Base-by-base conservation (phyloP, 2,329 filamentous ascomycete species). In the Alternaria metachromatica region DNA sequence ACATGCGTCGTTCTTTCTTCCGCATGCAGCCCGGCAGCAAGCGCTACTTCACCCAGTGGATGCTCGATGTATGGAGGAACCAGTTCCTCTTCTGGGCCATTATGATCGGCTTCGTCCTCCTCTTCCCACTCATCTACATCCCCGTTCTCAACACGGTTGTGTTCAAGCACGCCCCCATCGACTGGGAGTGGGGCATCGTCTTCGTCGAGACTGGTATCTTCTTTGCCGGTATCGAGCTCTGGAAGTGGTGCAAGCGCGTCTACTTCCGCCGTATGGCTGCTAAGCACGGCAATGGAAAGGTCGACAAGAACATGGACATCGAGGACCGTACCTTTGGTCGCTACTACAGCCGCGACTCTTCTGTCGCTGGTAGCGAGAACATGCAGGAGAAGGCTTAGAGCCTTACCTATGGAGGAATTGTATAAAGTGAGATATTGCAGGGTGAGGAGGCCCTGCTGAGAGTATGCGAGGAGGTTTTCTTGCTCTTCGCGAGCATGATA, bases 1-100 rank as follows among this genome's bases (percentile, higher is more conserved):
- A 92, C 72, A 86, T 90, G 80, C 88, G 91, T 21, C 87, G 89
- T 46, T 90, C 87, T 8, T 92, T 94, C 83, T 93, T 94, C 86
- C 85, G 87, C 71, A 91, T 93, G 88, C 87, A 91, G 72, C 88
- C 90, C 0, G 82, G 83, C 15, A 87, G 85, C 23, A 88, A 86
- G 72, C 82, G 62, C 33, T 67, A 67, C 45, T 69, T 69, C 25
- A 77, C 75, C 1, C 87, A 91, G 72, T 92, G 90, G 89, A 84
- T 88, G 72, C 71, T 84, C 62, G 89, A 91, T 70, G 84, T 92
- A 54, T 92, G 89, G 89, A 82, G 87, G 66, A 94, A 93, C 82
- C 83, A 89, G 78, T 92, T 93, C 81, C 74, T 84, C 26, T 84
- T 84, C 76, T 83, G 75, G 70, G 75, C 80, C 8, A 76, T 84